phyloP scores from a whole-genome alignment of 805 yeast species.

The Candida krabiensis region DNA sequence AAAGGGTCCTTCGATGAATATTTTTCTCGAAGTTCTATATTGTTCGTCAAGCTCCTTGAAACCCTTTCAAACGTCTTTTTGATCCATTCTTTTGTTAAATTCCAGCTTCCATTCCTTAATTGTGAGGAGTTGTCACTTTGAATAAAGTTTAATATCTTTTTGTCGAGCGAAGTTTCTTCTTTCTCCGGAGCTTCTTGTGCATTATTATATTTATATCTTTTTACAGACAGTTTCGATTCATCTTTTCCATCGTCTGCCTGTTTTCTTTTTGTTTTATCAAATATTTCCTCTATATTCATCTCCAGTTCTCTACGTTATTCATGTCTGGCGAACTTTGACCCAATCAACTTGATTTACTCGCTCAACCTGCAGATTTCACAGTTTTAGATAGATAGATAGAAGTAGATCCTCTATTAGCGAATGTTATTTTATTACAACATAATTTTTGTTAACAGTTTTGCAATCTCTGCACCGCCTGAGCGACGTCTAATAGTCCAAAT shows the following conservation, averaged over 20 bases:
- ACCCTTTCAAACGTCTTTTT: constrained; percentile 9
- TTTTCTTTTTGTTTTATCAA: constrained; percentile 2
- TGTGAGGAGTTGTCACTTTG: constrained; percentile 3
- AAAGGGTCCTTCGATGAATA: constrained; percentile 10
- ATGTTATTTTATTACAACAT: no score
- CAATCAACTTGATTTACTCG: no score
- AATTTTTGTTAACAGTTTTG: no score
- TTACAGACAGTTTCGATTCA: not conserved
- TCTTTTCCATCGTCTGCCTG: constrained; percentile 1
- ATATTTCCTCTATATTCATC: constrained; percentile 9
- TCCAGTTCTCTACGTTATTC: not conserved
- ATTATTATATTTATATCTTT: no score
- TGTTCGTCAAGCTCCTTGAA: constrained; percentile 6
- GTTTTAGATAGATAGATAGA: no score
- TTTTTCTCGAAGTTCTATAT: constrained; percentile 11
- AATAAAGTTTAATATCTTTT: constrained; percentile 11
- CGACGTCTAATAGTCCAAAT: no score
- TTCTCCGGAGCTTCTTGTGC: not conserved
- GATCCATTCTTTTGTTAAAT: constrained; percentile 15
- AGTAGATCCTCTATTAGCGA: no score
- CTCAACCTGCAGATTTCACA: no score
- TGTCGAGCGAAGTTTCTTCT: constrained; percentile 1
- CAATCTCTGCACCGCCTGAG: no score
- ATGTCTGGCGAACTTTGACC: no score
- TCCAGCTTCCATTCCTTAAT: not conserved